Evolutionary conservation across 2,329 filamentous ascomycete genomes (phyloP), one percentile per base, ranked within the genome.

Genomic region (Paramyrothecium sp.): DNA sequence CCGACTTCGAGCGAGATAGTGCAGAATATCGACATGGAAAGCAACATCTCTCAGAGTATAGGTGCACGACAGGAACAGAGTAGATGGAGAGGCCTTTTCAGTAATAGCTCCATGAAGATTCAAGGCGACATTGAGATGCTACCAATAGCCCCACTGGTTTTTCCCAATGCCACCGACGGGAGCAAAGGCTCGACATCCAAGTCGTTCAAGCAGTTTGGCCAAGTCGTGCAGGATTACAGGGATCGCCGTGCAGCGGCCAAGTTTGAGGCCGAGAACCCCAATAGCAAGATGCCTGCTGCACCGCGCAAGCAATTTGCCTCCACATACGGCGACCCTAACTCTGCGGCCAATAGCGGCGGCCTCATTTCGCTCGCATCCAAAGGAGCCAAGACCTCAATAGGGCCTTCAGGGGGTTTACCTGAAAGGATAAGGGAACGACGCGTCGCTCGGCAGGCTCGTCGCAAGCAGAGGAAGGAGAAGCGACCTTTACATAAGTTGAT

Each of bases 1-100:
- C 78, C 79, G 0, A 73, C 77, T 3, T 59, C 66, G 0, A 57
- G 63, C 19, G 63, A 70, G 17, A 64, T 58, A 22, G 54, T 54
- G 34, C 53, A 58, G 21, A 19, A 54, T 10, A 53, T 54, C 16
- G 26, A 47, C 17, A 3, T 49, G 22, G 56, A 58, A 22, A 21
- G 49, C 21, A 58, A 58, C 23, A 50, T 55, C 16, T 21, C 46
- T 7, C 44, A 51, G 47, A 55, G 54, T 21, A 55, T 55, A 23
- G 54, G 54, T 5, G 19, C 46, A 23, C 54, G 54, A 3, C 46
- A 55, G n/a, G 54, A 51, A n/a, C 54, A 55, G 41, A 55, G 54
- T 46, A 51, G 44, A 38, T 55, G 54, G 54, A 30, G 41, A 22
- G 19, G 47, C 12, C 3, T 41, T 19, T 44, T 55, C 33, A 55